Evolutionary conservation across 1,284 basidiomycete species (phyloP), one percentile per base, ranked within the genome.

Genomic region (Ustilago hordei): DNA sequence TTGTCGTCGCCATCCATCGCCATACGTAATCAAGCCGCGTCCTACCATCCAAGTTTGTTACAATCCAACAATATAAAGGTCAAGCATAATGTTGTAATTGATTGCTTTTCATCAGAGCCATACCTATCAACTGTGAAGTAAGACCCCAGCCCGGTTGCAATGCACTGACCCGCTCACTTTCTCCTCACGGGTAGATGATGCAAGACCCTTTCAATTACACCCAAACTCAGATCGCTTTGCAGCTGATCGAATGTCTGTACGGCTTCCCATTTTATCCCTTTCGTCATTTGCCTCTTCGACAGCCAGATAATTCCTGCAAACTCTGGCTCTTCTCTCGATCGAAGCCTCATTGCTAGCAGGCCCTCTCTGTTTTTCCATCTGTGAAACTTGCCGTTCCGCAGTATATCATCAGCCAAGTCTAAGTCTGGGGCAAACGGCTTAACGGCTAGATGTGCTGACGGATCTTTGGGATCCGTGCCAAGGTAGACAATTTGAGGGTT

Each of bases 221-320:
- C 19, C 54, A 55, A 39, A 17, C 54, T 23, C 8, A 23, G 9
- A 3, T 28, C 36, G 7, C 54, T 55, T n/a, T 55, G 32, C 19
- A 55, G 17, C 35, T 28, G n/a, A n/a, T 39, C 19, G 23, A 55
- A 39, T 17, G 39, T 41, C 12, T 15, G 15, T 17, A 15, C 5
- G 13, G 12, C 17, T 17, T 41, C 12, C 19, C 11, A 55, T 5
- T 4, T 38, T 8, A 39, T 19, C 7, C 15, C 13, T 8, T 13
- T 38, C 36, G n/a, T 15, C 7, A 15, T 35, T 36, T 12, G 17
- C 19, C 15, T 41, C 54, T 39, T 23, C 11, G 9, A 31, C 15
- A 48, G 7, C 61, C 61, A 63, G 32, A 63, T 34, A 11, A 63
- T 31, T 5, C 61, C 54, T 5, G 39, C 43, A 35, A 63, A 63